Evolutionary conservation across 371 early-diverging fungal species (phyloP), one percentile per base, ranked within the genome.

Genomic region (Nematocida sp.): DNA sequence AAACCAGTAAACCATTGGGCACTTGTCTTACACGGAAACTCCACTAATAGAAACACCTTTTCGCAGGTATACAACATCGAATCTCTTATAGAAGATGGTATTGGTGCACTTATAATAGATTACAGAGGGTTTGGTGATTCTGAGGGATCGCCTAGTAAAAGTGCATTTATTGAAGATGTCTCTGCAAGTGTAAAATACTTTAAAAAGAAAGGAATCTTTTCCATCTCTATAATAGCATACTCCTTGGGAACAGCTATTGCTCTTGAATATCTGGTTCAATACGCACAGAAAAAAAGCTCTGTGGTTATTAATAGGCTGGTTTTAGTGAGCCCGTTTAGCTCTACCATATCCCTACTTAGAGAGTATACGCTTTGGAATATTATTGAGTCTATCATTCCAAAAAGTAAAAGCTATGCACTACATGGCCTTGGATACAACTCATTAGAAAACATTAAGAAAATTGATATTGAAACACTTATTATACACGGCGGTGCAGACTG

Each of bases 81-180:
- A 80, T 47, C 15, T 13, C 20, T 82, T 45, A n/a, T 67, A 13
- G 62, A 81, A 20, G n/a, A 50, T 33, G 60, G 75, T 45, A 47
- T 62, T 54, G 69, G 69, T 54, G 60, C 73, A 20, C 64, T 86
- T 4, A 72, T 86, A 6, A 46, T 81, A 0, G 87, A 85, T 64
- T 85, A 85, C 66, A 50, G 84, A 44, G 84, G 66, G n/a, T 85
- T 85, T 84, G 86, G 83, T 33, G 86, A 84, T 64, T 84, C 83
- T 62, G 69, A 78, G 44, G 85, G 84, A 0, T 23, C 52, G 5
- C 83, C 84, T 55, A 69, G 54, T 3, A 23, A 50, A 47, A 54
- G 64, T 25, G 83, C 66, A 6, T 80, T 84, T 52, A 70, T 58
- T 33, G 52, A 82, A 60, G 85, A 85, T 62, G 60, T 87, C 3